Evolutionary conservation across 1,139 yeast species (phyloP), one percentile per base, ranked within the genome.

Genomic region (Kodamaea alishanica): DNA sequence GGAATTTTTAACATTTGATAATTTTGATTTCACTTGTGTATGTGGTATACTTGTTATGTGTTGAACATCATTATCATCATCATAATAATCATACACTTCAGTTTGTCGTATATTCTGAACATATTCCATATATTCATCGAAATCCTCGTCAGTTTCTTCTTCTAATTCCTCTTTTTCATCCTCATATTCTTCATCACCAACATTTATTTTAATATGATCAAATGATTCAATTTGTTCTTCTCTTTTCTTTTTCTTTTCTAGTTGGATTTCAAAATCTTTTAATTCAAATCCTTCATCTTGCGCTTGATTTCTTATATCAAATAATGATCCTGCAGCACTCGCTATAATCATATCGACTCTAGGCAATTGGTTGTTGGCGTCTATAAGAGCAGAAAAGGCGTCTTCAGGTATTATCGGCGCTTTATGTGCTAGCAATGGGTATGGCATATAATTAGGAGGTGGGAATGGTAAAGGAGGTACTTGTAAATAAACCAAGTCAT

Each of bases 391-490:
- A 3, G 51, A 47, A 42, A 71, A 67, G 8, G 70, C 72, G 24
- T 68, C 73, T 9, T 44, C 45, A 0, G 77, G 76, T 2, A 61
- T 50, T 30, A 70, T 51, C 4, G 64, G 50, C 0, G 73, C 58
- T 39, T 59, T 52, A 35, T 67, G 69, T 1, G 75, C 61, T 12
- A 61, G 45, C 27, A 71, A 47, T 0, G 76, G 75, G 44, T 69
- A 70, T n/a, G 75, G 73, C 76, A 71, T 71, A 53, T 60, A 71
- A 45, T 67, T 65, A n/a, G 65, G 63, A 0, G 76, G 77, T 6
- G 77, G 76, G 42, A 71, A 70, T 6, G 76, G 75, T 30, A 71
- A 55, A 6, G 76, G 77, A 2, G 75, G 73, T n/a, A 69, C 57
- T 34, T 57, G 44, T 7, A 51, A 42, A 24, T 45, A 47, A 4